Base-by-base conservation (phyloP, 192 early-diverging fungal genomes). In the Kappamyces sp. region DNA sequence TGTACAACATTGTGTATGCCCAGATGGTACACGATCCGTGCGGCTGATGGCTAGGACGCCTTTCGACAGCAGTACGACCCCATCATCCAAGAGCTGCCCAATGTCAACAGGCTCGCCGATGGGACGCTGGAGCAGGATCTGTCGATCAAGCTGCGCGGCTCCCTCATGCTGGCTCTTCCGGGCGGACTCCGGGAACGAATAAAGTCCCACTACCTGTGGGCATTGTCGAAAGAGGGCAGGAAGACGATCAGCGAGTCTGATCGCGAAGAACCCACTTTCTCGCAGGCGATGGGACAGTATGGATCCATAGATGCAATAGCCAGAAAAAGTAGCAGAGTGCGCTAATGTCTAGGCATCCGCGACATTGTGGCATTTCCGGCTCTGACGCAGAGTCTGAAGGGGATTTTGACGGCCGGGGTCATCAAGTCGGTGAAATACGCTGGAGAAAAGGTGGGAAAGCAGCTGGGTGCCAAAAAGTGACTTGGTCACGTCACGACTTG, bases 341-440 rank as follows among this genome's bases (percentile, higher is more conserved):
- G 45, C 46, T 41, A 45, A 68, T 47, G 66, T 68, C 45, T 74
- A 78, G 79, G 84, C 35, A 57, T 84, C 55, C 66, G 69, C 52
- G 62, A 80, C 46, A 89, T 87, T 53, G 85, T 92, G 8, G 71
- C 77, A n/a, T 62, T 79, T 7, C 88, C 94, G 0, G 91, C 93
- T 3, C 60, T 99, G 15, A 83, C 87, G 0, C 96, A 99, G 71
- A 88, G 90, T 31, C 53, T 85, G 54, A 99, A 99, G 72, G 96
- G 96, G 1, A 69, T 97, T 32, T 63, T 94, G 14, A 91, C 93
- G 0, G 93, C 94, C 14, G 96, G 96, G 0, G 51, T 69, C 29
- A 11, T 39, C 8, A 61, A 67, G 32, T 60, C 70, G 9, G 35
- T 70, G 14, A 48, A 36, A 32, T 79, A 79, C 57, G 60, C 65